Evolutionary conservation across 345 rosid species (phyloP).

Genomic region (Citropsis articulata): DNA sequence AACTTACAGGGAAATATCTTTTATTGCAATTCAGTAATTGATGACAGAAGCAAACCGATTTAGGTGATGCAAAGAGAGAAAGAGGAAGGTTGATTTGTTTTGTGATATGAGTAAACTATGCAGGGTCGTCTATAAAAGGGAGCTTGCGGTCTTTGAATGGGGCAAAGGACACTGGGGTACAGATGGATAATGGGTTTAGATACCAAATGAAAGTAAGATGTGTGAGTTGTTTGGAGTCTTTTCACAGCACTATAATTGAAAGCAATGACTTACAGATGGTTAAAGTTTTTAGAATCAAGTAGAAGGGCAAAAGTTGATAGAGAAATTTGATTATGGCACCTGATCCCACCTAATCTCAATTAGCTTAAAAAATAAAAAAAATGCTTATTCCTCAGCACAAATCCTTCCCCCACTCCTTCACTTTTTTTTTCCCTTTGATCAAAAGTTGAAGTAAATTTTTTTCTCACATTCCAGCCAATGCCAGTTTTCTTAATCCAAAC

Average conservation of each 20-base stretch:
- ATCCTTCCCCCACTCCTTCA: slow-evolving; percentile 25
- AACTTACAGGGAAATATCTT: background rate
- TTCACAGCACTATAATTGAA: slow-evolving; percentile 22
- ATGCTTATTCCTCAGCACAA: slow-evolving; percentile 46
- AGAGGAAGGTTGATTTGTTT: background rate
- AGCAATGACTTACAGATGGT: slow-evolving; percentile 14
- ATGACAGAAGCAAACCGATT: background rate
- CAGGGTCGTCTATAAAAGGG: background rate
- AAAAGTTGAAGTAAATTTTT: background rate
- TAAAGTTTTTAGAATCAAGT: slow-evolving; percentile 23
- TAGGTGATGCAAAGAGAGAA: background rate
- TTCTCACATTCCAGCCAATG: slow-evolving; percentile 3
- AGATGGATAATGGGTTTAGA: slow-evolving; percentile 16
- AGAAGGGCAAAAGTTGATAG: background rate
- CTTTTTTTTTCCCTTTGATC: background rate
- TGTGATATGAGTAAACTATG: background rate
- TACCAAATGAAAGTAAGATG: slow-evolving; percentile 1
- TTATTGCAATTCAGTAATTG: background rate
- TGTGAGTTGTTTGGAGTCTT: slow-evolving; percentile 14
- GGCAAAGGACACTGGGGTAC: slow-evolving; percentile 11
- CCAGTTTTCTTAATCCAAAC: background rate
- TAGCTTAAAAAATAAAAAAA: slow-evolving; percentile 11
- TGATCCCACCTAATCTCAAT: slow-evolving; percentile 37
- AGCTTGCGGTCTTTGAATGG: background rate
- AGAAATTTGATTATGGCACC: slow-evolving; percentile 28